phyloP scores from a whole-genome alignment of 1,139 yeast genomes.

The Hansenula lynferdii region DNA sequence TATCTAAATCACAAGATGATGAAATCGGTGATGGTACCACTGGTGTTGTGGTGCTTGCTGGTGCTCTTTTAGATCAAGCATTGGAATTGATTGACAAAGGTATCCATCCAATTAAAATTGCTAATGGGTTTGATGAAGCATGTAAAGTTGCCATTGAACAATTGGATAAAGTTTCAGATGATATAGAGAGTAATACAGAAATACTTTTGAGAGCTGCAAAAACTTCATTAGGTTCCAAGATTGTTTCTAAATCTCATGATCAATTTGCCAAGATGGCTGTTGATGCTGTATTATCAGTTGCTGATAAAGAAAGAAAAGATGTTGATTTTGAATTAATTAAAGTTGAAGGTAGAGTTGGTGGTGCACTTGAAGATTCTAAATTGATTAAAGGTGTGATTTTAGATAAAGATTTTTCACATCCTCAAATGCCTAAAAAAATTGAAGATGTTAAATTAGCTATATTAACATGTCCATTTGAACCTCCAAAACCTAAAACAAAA shows the following conservation, averaged over 20 bases:
- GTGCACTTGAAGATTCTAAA: conserved; percentile 79
- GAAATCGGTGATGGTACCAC: conserved; percentile 99
- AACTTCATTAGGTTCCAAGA: conserved; percentile 92
- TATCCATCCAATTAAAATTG: conserved; percentile 94
- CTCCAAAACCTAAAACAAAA: conserved; percentile 98
- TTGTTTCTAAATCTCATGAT: conserved; percentile 91
- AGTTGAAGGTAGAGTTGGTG: conserved; percentile 95
- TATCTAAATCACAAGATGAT: conserved; percentile 94
- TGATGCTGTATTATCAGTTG: conserved; percentile 90
- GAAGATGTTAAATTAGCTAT: conserved; percentile 87
- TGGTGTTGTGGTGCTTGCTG: conserved; percentile 95
- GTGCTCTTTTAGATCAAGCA: conserved; percentile 93
- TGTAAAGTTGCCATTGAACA: conserved; percentile 83
- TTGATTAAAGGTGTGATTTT: conserved; percentile 87
- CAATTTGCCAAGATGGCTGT: conserved; percentile 97
- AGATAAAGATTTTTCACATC: conserved; percentile 97
- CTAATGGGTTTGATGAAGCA: conserved; percentile 97
- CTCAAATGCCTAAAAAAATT: conserved; percentile 89
- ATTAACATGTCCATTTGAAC: conserved; percentile 97
- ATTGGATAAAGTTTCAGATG: conserved; percentile 64
- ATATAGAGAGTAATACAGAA: conserved; percentile 40
- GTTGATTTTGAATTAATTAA: conserved; percentile 96
- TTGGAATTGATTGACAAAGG: conserved; percentile 93
- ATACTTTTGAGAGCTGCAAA: conserved; percentile 82
- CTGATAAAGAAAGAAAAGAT: conserved; percentile 87